Evolutionary conservation across 345 rosid genomes (phyloP).

Genomic region (Populus pruinosa): DNA sequence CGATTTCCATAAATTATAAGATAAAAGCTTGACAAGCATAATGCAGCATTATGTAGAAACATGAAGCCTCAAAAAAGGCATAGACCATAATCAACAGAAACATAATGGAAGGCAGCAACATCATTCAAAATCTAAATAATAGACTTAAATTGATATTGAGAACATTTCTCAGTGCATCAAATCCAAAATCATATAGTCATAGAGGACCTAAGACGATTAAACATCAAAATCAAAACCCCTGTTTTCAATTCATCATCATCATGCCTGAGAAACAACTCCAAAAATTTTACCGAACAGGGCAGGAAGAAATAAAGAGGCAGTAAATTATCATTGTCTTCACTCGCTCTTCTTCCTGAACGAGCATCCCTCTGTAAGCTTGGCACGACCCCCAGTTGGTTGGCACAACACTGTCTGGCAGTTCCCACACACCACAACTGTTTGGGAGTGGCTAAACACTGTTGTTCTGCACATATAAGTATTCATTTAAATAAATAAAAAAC

Average conservation of each 20-base stretch:
- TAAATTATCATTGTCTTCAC: background rate
- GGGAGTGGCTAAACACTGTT: constrained; percentile 14
- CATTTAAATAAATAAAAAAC: background rate
- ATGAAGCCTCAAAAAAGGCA: background rate
- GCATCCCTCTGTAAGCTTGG: constrained; percentile 17
- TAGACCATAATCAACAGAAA: background rate
- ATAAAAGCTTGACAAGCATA: background rate
- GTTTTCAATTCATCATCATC: background rate
- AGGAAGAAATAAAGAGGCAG: background rate
- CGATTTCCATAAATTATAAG: background rate
- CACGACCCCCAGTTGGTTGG: constrained; percentile 22
- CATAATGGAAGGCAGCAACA: background rate
- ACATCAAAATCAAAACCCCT: background rate
- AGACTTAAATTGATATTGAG: background rate
- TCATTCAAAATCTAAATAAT: background rate
- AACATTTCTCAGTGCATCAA: background rate
- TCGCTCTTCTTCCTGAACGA: constrained; percentile 14
- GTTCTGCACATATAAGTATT: constrained; percentile 3
- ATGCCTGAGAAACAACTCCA: background rate
- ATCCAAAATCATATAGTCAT: background rate
- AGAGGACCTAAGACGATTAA: background rate
- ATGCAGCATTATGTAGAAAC: background rate
- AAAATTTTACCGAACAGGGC: background rate
- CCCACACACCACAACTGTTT: constrained; percentile 16
- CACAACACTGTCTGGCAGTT: constrained; percentile 16